phyloP scores from a whole-genome alignment of 345 rosid species.

The Laguncularia racemosa region DNA sequence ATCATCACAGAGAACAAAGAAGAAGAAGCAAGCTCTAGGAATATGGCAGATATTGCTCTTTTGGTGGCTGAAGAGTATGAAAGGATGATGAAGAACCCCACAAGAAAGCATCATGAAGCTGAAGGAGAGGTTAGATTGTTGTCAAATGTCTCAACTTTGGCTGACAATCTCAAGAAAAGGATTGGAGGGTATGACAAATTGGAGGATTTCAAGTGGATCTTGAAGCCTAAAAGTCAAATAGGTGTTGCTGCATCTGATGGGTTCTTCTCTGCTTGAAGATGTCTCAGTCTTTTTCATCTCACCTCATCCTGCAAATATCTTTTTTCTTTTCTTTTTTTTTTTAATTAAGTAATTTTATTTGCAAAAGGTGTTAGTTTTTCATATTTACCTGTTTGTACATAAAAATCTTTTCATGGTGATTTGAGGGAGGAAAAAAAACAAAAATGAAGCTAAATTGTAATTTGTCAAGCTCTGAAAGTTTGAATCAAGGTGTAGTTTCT shows the following conservation, averaged over 20 bases:
- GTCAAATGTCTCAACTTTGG: conserved; percentile 3
- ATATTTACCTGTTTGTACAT: no score
- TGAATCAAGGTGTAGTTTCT: no score
- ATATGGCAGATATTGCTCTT: conserved; percentile 59
- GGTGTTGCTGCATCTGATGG: conserved; percentile 37
- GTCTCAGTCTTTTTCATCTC: no score
- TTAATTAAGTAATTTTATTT: no score
- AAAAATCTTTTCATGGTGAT: no score
- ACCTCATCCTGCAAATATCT: no score
- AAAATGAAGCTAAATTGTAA: no score
- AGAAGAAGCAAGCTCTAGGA: background rate
- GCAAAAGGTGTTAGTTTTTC: no score
- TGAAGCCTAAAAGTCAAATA: conserved; percentile 29
- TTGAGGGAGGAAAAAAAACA: no score
- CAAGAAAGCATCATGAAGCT: conserved; percentile 1
- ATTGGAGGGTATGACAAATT: background rate
- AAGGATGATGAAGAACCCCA: conserved; percentile 28
- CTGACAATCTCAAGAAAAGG: conserved; percentile 11
- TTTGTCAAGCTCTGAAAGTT: no score
- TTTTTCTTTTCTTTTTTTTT: no score
- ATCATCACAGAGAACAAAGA: no score
- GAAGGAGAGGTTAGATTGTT: conserved; percentile 1
- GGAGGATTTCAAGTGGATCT: conserved; percentile 12
- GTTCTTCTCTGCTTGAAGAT: conserved; percentile 36
- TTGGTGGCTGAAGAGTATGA: conserved; percentile 60